phyloP scores from a whole-genome alignment of 768 basidiomycete species.

The Suillus occidentalis region DNA sequence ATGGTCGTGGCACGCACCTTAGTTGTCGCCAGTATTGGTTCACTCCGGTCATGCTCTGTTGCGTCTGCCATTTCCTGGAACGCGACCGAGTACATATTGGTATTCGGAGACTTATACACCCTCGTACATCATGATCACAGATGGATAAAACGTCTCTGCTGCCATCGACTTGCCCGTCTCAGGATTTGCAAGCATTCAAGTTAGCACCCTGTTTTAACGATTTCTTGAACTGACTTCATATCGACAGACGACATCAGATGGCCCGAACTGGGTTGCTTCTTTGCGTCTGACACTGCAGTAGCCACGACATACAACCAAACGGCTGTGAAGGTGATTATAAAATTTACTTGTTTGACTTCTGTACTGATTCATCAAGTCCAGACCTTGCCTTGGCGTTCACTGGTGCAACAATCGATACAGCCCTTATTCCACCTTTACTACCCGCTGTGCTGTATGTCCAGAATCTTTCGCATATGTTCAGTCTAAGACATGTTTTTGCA shows the following conservation, averaged over 20 bases:
- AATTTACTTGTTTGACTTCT: background rate
- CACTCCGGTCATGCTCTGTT: constrained; percentile 11
- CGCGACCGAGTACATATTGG: constrained; percentile 53
- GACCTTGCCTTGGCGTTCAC: constrained; percentile 67
- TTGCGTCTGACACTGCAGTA: constrained; percentile 19
- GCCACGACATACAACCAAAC: constrained; percentile 58
- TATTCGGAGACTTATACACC: constrained; percentile 66
- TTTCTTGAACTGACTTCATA: constrained; percentile 7
- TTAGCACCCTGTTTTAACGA: background rate
- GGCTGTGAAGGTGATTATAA: constrained; percentile 40
- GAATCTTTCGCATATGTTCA: background rate
- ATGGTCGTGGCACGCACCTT: constrained; percentile 16
- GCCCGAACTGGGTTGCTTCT: constrained; percentile 58
- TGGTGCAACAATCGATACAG: constrained; percentile 62
- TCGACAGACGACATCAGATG: constrained; percentile 55
- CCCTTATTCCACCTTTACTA: constrained; percentile 51
- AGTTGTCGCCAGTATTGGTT: constrained; percentile 1
- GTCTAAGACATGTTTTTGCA: constrained; percentile 4
- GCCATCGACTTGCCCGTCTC: constrained; percentile 53
- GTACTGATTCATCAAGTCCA: constrained; percentile 19
- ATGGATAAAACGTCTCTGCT: constrained; percentile 59
- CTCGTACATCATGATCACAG: constrained; percentile 59
- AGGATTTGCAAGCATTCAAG: constrained; percentile 40
- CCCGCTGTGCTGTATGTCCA: constrained; percentile 52
- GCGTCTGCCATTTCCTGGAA: constrained; percentile 43